Base-by-base conservation (phyloP, 495 filamentous ascomycete genomes). In the Elaphomyces granulatus region DNA sequence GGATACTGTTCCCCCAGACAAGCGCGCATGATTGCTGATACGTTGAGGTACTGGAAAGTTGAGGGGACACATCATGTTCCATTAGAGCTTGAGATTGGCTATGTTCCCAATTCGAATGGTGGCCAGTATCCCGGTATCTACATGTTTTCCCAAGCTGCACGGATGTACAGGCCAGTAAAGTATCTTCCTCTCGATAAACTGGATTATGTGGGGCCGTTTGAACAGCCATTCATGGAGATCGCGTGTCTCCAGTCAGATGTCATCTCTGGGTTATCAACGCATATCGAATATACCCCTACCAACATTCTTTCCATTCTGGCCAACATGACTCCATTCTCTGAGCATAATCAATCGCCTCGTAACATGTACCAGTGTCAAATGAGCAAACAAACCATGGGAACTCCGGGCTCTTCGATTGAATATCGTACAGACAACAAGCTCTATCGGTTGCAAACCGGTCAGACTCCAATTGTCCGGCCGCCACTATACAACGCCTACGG, bases 291-390 rank as follows among this genome's bases (percentile, higher is more conserved):
- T 52, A 81, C 87, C 42, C 90, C 90, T 9, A 96, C 88, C 38
- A 92, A 95, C 54, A 95, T 98, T 42, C 77, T 98, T 38, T 95
- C 88, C 15, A 98, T 98, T 46, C 68, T 98, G 34, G 90, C 90
- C 46, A 98, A 96, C 65, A 88, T 93, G 82, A 98, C 90, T 2
- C 90, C 90, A 9, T 98, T 96, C 63, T 94, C 90, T 44, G 85
- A 98, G 56, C 93, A 94, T 68, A 98, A 98, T 63, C 90, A 98
- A 59, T 95, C 88, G 20, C 90, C 90, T 9, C 73, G 90, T 68
- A 98, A 98, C 61, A 96, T 98, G 90, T 98, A 98, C 61, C 90
- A 96, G 59, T 94, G 88, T 60, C 90, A 98, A 66, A 98, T 98
- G 90, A 85, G 87, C 59, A 98, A 98, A 59, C 90, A 98, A 65